Evolutionary conservation across 441 rosid species (phyloP).

Genomic region (Gossypium laxum): DNA sequence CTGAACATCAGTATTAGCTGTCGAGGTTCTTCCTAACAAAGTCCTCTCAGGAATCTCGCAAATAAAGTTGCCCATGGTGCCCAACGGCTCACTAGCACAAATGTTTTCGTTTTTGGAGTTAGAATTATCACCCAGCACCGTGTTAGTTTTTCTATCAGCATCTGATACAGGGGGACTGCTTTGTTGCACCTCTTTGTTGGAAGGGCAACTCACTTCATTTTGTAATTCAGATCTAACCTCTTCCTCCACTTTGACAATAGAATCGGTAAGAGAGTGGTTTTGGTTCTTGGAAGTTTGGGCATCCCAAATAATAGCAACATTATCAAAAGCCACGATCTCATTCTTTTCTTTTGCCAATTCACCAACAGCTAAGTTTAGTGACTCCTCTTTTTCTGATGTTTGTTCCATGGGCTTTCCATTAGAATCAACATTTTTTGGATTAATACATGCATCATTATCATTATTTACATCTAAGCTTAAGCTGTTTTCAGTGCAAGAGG

Average conservation of each 20-base stretch:
- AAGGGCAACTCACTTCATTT: conserved; percentile 36
- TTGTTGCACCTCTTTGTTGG: conserved; percentile 29
- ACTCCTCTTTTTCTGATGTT: conserved; percentile 36
- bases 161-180: conserved; percentile 29
- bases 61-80: conserved; percentile 27
- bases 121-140: conserved; percentile 25
- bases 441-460: conserved; percentile 33
- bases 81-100: conserved; percentile 30
- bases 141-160: conserved; percentile 27
- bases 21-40: conserved; percentile 28
- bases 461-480: conserved; percentile 46
- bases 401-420: conserved; percentile 30
- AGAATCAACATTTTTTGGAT: conserved; percentile 32
- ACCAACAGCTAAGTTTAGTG: conserved; percentile 28
- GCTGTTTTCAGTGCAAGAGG: conserved; percentile 55
- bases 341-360: conserved; percentile 36
- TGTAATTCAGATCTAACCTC: conserved; percentile 33
- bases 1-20: conserved; percentile 34
- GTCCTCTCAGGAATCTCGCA: conserved; percentile 30
- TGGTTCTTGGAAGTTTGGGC: conserved; percentile 22
- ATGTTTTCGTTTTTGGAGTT: conserved; percentile 25
- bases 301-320: conserved; percentile 21
- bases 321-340: conserved; percentile 30
- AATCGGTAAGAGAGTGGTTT: conserved; percentile 29
- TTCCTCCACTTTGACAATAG: conserved; percentile 37